Percentiles rank a stretch among this genome's conserved stretches.
Conservation (phyloP, 1,284 basidiomycete genomes). For the Ganoderma lucidum region DNA sequence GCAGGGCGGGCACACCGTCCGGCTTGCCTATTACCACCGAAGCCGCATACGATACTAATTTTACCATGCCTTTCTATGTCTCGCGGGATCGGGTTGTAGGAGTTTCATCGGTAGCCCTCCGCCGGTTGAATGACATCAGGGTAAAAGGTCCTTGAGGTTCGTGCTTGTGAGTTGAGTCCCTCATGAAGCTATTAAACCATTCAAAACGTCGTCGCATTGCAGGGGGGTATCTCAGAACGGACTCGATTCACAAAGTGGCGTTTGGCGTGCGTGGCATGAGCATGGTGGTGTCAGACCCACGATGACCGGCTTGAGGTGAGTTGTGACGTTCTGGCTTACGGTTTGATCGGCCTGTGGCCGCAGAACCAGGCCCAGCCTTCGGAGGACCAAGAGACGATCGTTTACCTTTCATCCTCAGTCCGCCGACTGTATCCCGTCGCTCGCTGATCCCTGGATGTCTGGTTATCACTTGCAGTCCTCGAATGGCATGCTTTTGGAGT, state of each 20-base stretch:
- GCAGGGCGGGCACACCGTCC: too few relatives aligned
- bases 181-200: too few relatives aligned
- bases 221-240: neutral
- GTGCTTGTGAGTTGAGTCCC: too few relatives aligned
- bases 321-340: neutral
- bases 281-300: neutral
- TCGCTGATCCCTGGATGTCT: neutral
- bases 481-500: too few relatives aligned
- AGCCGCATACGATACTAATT: too few relatives aligned
- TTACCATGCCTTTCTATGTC: too few relatives aligned
- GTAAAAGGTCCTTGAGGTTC: too few relatives aligned
- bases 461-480: too few relatives aligned
- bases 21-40: neutral
- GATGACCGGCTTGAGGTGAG: slow-evolving; percentile 4
- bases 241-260: neutral
- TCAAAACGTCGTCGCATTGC: neutral
- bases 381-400: neutral
- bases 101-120: too few relatives aligned
- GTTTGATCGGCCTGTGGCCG: slow-evolving; percentile 5
- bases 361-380: neutral
- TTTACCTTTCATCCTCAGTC: neutral
- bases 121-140: too few relatives aligned
- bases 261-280: neutral
- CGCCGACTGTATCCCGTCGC: neutral
- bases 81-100: too few relatives aligned